phyloP scores from a whole-genome alignment of 2,329 filamentous ascomycete genomes.

The Meredithiella fracta region DNA sequence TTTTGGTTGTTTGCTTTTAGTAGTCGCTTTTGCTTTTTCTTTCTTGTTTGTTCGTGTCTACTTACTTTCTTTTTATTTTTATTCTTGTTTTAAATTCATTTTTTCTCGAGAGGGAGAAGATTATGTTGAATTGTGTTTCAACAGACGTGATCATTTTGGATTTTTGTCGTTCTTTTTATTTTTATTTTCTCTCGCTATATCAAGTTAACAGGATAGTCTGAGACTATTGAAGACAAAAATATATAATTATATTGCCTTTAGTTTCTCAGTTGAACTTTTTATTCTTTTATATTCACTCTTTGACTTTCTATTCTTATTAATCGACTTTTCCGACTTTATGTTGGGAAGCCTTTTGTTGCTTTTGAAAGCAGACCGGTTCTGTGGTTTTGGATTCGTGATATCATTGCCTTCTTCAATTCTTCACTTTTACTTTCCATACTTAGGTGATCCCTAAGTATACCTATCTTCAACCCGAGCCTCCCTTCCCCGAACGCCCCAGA shows the following conservation, averaged over 20 bases:
- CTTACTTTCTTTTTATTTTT: constrained; percentile 14
- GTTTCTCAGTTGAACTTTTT: constrained; percentile 1
- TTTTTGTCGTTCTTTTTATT: not conserved
- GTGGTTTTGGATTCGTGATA: not conserved
- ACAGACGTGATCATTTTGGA: not conserved
- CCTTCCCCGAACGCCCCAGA: not conserved
- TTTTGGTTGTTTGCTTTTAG: too few species aligned
- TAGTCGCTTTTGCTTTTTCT: not conserved
- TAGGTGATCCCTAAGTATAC: not conserved
- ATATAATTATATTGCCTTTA: too few species aligned
- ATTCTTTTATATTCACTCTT: constrained; percentile 2
- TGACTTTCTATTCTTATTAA: not conserved
- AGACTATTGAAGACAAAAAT: too few species aligned
- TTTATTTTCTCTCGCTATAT: constrained; percentile 7
- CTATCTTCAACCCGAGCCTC: not conserved
- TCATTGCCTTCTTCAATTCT: not conserved
- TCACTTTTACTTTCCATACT: not conserved
- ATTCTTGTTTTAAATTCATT: not conserved
- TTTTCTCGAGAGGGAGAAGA: not conserved
- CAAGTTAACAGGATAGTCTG: too few species aligned
- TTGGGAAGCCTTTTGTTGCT: not conserved
- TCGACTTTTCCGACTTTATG: not conserved
- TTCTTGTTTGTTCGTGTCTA: constrained; percentile 7
- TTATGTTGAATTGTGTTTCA: not conserved
- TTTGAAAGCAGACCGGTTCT: constrained; percentile 1